A percentile compares a stretch with the other conserved stretches of the same genome.
Conservation (phyloP, 2,329 filamentous ascomycete species). For the Sporothrix phasma region DNA sequence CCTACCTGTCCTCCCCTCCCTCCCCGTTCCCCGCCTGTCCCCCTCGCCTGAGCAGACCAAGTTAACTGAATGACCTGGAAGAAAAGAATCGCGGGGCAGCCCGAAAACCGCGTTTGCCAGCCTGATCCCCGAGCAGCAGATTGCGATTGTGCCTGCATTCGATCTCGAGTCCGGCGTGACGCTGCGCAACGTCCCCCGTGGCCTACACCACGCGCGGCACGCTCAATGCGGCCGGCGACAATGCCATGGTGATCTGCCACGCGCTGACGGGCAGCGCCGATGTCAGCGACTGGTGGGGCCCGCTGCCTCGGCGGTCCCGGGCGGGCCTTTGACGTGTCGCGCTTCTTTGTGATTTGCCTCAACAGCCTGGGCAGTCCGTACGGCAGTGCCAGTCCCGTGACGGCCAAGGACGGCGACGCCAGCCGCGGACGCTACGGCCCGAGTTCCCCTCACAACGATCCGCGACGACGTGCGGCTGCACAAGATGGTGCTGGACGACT, state of each 20-base stretch:
- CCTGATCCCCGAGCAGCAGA: conserved; percentile 79
- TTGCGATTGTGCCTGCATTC: conserved; percentile 79
- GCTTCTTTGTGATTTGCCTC: conserved; percentile 79
- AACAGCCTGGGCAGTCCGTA: conserved; percentile 81
- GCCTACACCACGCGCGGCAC: conserved; percentile 58
- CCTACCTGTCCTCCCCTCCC: too few relatives aligned
- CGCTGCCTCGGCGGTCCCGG: conserved; percentile 67
- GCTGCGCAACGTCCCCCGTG: conserved; percentile 63
- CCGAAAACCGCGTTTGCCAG: conserved; percentile 84
- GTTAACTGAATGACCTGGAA: conserved; percentile 57
- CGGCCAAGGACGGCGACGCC: conserved; percentile 71
- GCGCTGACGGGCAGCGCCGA: conserved; percentile 78
- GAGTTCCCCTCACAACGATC: conserved; percentile 96
- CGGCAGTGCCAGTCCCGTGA: conserved; percentile 79
- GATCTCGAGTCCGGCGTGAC: conserved; percentile 86
- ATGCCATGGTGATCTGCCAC: conserved; percentile 71
- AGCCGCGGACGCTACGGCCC: conserved; percentile 70
- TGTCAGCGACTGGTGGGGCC: conserved; percentile 83
- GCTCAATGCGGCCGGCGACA: conserved; percentile 48
- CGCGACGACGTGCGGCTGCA: conserved; percentile 92
- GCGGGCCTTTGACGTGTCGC: conserved; percentile 68
- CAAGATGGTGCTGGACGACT: conserved; percentile 67
- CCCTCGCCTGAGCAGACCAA: conserved; percentile 28
- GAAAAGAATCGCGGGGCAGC: conserved; percentile 58
- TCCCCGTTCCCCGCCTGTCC: not conserved